phyloP scores from a whole-genome alignment of 2,329 filamentous ascomycete genomes.

The Aspergillus chevalieri region DNA sequence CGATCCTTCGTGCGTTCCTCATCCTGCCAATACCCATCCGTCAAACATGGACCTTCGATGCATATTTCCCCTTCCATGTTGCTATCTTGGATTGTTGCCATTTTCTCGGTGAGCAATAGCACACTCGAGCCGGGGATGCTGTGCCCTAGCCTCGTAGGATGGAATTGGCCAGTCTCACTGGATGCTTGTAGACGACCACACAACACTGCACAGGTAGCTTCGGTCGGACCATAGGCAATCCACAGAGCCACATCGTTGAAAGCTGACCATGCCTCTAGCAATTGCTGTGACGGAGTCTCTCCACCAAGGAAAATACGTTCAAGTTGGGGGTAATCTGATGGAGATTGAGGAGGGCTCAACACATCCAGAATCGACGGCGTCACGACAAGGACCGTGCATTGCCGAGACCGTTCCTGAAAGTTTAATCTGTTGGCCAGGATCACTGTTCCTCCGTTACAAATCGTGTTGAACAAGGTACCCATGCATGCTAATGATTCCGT shows the following conservation, averaged over 20 bases:
- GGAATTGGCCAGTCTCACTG: slow-evolving; percentile 5
- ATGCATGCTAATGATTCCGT: slow-evolving; percentile 1
- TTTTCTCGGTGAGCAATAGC: slow-evolving; percentile 10
- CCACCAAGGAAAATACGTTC: slow-evolving; percentile 8
- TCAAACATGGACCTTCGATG: slow-evolving; percentile 15
- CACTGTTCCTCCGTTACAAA: slow-evolving; percentile 14
- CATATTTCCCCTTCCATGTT: slow-evolving; percentile 16
- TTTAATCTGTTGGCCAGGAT: slow-evolving; percentile 6
- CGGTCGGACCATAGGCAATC: slow-evolving; percentile 12
- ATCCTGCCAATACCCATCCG: slow-evolving; percentile 17
- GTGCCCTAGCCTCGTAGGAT: slow-evolving; percentile 2
- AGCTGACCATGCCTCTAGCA: slow-evolving; percentile 6
- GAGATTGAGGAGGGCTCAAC: slow-evolving; percentile 1
- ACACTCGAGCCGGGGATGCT: neutral
- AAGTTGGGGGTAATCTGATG: neutral
- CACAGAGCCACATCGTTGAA: slow-evolving; percentile 3
- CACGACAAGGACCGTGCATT: slow-evolving; percentile 2
- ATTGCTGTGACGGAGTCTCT: slow-evolving; percentile 5
- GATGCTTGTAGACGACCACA: slow-evolving; percentile 9
- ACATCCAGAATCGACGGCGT: slow-evolving; percentile 9
- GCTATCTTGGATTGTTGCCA: neutral
- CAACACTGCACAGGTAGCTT: slow-evolving; percentile 4
- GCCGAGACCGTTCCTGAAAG: slow-evolving; percentile 2
- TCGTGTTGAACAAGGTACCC: slow-evolving; percentile 12
- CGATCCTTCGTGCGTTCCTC: slow-evolving; percentile 7